Evolutionary conservation across 2,329 filamentous ascomycete genomes (phyloP), one percentile per base, ranked within the genome.

Genomic region (Endoconidiophora laricicola): DNA sequence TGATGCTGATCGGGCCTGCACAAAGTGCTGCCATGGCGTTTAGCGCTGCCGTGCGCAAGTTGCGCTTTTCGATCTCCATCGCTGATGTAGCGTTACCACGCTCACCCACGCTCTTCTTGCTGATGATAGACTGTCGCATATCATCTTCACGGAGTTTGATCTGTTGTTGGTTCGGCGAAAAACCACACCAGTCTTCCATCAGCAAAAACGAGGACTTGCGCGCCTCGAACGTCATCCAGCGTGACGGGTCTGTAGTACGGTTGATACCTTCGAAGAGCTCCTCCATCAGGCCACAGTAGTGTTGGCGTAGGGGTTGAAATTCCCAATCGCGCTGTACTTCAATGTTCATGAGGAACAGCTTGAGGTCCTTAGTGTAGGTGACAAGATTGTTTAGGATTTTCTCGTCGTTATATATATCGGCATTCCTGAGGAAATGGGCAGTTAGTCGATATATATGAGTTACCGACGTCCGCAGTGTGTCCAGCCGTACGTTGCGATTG

Each of bases 171-270:
- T 95, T 94, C 0, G 88, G 86, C 6, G 88, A 94, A 62, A 93
- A 95, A 2, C 91, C 91, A 61, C 91, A 98, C 93, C 93, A 98
- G 56, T 96, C 90, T 64, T 98, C 91, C 88, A 98, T 96, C 44
- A 98, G 68, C 0, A 88, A 81, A 60, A 98, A 98, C 0, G 90
- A 84, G 4, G 91, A 95, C 61, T 95, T 94, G 39, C 93, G 75
- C 10, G 88, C 86, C 62, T 98, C 91, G 60, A 98, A 98, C 0
- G 91, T 88, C 78, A 98, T 91, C 90, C 91, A 98, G 29, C 86
- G 76, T 3, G 86, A 81, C 1, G 87, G 83, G 54, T 95, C 86
- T 54, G 79, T 80, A 0, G 86, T 86, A 47, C 81, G 76, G 57
- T 90, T 91, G 58, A 95, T 86, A 4, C 86, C 86, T 57, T 94